Conservation (phyloP, 306 rosid species). For the Rosa rugosa region DNA sequence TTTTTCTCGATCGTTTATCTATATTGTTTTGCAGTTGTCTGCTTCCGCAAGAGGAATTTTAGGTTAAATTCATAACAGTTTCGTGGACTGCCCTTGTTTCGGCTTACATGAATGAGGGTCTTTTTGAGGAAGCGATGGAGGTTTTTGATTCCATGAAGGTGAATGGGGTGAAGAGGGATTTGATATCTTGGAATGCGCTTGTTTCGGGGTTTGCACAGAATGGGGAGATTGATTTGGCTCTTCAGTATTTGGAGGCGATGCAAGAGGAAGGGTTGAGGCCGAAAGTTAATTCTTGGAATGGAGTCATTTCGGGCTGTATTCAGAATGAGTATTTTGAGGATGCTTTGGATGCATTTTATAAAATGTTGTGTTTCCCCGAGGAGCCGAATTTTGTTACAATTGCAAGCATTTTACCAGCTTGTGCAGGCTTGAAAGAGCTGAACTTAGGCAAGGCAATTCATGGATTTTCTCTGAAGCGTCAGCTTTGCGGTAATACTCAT, state of each 20-base stretch:
- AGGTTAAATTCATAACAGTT: too few relatives aligned
- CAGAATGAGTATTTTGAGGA: constrained; percentile 43
- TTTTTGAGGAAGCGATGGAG: constrained; percentile 36
- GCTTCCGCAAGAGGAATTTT: too few relatives aligned
- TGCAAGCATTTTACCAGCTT: constrained; percentile 47
- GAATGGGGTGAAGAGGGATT: constrained; percentile 39
- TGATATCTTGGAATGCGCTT: constrained; percentile 53
- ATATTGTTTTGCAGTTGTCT: too few relatives aligned
- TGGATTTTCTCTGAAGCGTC: constrained; percentile 35
- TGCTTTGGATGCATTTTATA: constrained; percentile 37
- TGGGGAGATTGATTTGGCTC: constrained; percentile 41
- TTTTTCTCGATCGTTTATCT: too few relatives aligned
- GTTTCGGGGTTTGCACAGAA: constrained; percentile 46
- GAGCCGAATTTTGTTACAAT: constrained; percentile 39
- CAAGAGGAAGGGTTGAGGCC: constrained; percentile 42
- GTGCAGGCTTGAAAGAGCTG: constrained; percentile 41
- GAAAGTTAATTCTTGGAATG: constrained; percentile 47
- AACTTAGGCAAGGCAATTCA: constrained; percentile 44
- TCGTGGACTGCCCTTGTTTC: constrained; percentile 51
- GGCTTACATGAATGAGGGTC: constrained; percentile 42
- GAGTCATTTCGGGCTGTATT: constrained; percentile 47
- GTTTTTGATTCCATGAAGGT: constrained; percentile 38
- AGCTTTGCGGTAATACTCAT: constrained; percentile 34
- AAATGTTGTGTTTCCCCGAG: constrained; percentile 37
- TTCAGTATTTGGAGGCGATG: constrained; percentile 38